phyloP scores from a whole-genome alignment of 768 basidiomycete species.

The Kwoniella europaea region DNA sequence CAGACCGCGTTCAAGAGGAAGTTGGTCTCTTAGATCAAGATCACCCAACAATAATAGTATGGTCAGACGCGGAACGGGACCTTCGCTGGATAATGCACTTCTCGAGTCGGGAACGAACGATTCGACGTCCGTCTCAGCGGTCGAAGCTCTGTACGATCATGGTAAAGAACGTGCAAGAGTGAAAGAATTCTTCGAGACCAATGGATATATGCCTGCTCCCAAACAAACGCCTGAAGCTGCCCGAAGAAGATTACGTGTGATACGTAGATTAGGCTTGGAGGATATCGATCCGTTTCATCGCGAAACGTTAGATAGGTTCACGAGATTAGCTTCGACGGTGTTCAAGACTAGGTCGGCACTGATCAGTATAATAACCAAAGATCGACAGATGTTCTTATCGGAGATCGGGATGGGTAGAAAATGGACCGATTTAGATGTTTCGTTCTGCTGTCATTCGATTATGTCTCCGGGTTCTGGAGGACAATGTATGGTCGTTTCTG shows the following conservation, averaged over 20 bases:
- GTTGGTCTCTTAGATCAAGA: slow-evolving; percentile 10
- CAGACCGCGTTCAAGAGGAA: slow-evolving; percentile 25
- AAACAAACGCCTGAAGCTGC: slow-evolving; percentile 38
- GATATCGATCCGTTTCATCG: slow-evolving; percentile 31
- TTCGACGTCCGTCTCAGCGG: slow-evolving; percentile 24
- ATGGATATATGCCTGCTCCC: slow-evolving; percentile 50
- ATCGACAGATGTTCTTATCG: slow-evolving; percentile 45
- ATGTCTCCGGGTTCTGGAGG: slow-evolving; percentile 31
- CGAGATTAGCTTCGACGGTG: slow-evolving; percentile 46
- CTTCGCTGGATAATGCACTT: slow-evolving; percentile 20
- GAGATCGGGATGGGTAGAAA: slow-evolving; percentile 29
- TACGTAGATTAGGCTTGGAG: slow-evolving; percentile 47
- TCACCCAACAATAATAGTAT: background rate
- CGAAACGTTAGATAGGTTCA: slow-evolving; percentile 47
- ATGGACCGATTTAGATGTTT: slow-evolving; percentile 36
- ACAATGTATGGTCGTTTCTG: slow-evolving; percentile 47
- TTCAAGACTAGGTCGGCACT: slow-evolving; percentile 42
- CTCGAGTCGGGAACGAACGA: slow-evolving; percentile 30
- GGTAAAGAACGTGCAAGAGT: slow-evolving; percentile 35
- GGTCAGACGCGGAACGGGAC: background rate
- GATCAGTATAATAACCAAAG: slow-evolving; percentile 49
- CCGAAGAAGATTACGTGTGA: slow-evolving; percentile 40
- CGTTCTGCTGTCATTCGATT: slow-evolving; percentile 53
- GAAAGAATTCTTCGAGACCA: slow-evolving; percentile 34
- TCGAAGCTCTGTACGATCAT: slow-evolving; percentile 27